phyloP scores from a whole-genome alignment of 345 rosid species.

The Limnanthes douglasii region DNA sequence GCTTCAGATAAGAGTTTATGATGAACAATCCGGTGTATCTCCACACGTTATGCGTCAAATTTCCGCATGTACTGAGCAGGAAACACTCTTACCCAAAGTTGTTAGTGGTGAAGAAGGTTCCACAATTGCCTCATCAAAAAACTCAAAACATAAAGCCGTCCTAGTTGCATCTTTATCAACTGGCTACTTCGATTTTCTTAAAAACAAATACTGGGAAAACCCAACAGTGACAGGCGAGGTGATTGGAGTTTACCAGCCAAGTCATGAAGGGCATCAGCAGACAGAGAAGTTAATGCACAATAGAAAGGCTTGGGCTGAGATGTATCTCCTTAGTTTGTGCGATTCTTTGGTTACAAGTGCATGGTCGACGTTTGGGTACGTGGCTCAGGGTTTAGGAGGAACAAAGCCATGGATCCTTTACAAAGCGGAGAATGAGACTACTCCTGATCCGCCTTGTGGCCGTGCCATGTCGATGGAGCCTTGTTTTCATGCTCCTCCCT shows the following conservation, averaged over 20 bases:
- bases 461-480: slow-evolving; percentile 62
- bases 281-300: slow-evolving; percentile 40
- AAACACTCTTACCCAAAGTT: slow-evolving; percentile 34
- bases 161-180: slow-evolving; percentile 38
- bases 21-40: slow-evolving; percentile 26
- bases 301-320: slow-evolving; percentile 62
- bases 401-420: slow-evolving; percentile 55
- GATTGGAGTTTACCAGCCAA: slow-evolving; percentile 45
- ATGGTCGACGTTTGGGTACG: slow-evolving; percentile 72
- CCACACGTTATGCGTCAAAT: slow-evolving; percentile 38
- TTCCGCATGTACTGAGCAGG: slow-evolving; percentile 27
- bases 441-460: slow-evolving; percentile 34
- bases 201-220: slow-evolving; percentile 38
- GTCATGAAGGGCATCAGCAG: slow-evolving; percentile 60
- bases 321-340: slow-evolving; percentile 46
- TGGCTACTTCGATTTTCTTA: slow-evolving; percentile 41
- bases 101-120: slow-evolving; percentile 8
- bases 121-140: slow-evolving; percentile 6
- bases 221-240: slow-evolving; percentile 43
- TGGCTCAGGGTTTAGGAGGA: slow-evolving; percentile 67
- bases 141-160: slow-evolving; percentile 29
- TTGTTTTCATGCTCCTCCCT: slow-evolving; percentile 73
- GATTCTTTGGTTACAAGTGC: slow-evolving; percentile 49
- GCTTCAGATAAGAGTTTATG: slow-evolving; percentile 50
- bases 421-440: slow-evolving; percentile 36